A percentile compares a stretch with the other conserved stretches of the same genome.
Conservation (phyloP, 805 yeast species). For the Kluyveromyces dobzhanskii region DNA sequence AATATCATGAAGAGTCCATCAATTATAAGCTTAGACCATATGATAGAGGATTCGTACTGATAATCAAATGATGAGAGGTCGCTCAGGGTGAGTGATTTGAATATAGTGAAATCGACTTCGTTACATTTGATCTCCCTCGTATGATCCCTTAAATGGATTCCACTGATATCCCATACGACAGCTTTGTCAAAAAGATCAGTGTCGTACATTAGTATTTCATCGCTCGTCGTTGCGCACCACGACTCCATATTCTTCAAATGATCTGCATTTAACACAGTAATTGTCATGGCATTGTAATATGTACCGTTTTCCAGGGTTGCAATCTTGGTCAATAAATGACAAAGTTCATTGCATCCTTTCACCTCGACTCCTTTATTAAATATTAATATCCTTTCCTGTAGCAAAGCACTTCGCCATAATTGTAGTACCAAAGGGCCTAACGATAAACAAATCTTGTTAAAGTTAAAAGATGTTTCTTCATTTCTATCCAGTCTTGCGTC, state of each 20-base stretch:
- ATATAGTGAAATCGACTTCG: conserved; percentile 9
- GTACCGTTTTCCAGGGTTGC: conserved; percentile 16
- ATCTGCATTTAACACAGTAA: conserved; percentile 5
- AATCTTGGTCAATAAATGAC: conserved; percentile 19
- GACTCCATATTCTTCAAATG: conserved; percentile 11
- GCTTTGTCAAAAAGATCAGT: conserved; percentile 22
- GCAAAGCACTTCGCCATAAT: conserved; percentile 26
- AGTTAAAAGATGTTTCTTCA: conserved; percentile 11
- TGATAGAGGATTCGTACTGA: conserved; percentile 17
- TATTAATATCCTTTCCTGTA: conserved; percentile 22
- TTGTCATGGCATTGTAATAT: conserved; percentile 12
- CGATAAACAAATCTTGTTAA: conserved; percentile 15
- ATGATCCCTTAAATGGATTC: conserved; percentile 9
- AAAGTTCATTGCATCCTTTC: conserved; percentile 22
- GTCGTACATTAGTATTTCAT: conserved; percentile 20
- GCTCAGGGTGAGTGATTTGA: conserved; percentile 12
- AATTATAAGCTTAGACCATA: conserved; percentile 26
- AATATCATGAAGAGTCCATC: conserved; percentile 24
- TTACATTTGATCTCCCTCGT: conserved; percentile 17
- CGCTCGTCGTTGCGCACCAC: conserved; percentile 26
- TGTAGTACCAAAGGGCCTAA: conserved; percentile 29
- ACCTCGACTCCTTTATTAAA: conserved; percentile 22
- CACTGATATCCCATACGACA: conserved; percentile 11
- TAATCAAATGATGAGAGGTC: conserved; percentile 6
- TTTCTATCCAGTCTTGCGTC: conserved; percentile 7